Base-by-base conservation (phyloP, 805 yeast species). In the Vanderwaltozyma polyspora region DNA sequence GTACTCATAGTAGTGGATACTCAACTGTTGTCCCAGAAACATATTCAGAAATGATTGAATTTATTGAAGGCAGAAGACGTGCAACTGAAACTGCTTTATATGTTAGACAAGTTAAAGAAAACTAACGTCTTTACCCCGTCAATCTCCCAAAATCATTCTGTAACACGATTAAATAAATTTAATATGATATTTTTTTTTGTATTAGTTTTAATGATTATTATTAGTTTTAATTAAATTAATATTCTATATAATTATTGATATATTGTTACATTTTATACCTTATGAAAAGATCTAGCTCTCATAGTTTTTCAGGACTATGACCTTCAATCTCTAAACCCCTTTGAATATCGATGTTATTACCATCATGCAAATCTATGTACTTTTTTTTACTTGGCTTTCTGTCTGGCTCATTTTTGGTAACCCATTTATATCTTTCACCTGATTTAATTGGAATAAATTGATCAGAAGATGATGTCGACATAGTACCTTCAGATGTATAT, bases 1-100 rank as follows among this genome's bases (percentile, higher is more conserved):
- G 52, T n/a, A 52, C 46, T 8, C 51, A 56, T 6, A 57, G 52
- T 23, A 45, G 41, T 5, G 54, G 51, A 2, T 77, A 70, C 46
- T 71, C 77, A 31, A 72, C 84, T 3, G 89, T 87, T 33, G 65
- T 87, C 33, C 96, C 96, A 4, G 81, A 81, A 54, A 74, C 93
- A 1, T 87, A 87, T 52, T 71, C 77, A 19, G 96, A 87, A 58
- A 87, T 86, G 94, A 85, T 87, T 76, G 80, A 76, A 45, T 87
- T 80, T 52, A 70, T 87, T 13, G 87, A 81, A 50, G 96, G 93
- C 19, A 75, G 94, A 61, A 79, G 96, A 64, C 76, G 93, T 59
- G 94, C 94, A 4, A 68, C 67, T 37, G 93, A 79, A 33, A 83
- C 94, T 15, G 87, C 91, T 19, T 63, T 67, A 32, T 80, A 74